Percentiles rank a stretch among this genome's conserved stretches.
Conservation (phyloP, 305 asterid species). For the Ilex paraguariensis region DNA sequence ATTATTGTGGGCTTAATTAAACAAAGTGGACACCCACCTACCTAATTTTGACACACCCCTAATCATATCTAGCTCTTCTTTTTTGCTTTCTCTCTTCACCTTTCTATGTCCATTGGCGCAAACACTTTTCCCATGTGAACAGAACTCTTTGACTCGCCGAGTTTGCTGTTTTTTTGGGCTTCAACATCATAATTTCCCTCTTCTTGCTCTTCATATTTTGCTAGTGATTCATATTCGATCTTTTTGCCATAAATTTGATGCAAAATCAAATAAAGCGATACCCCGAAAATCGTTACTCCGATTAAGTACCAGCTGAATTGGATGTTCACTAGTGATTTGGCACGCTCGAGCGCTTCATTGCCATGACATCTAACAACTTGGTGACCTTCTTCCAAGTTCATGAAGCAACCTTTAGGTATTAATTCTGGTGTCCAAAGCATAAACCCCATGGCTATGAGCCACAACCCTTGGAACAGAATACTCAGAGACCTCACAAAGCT, state of each 20-base stretch:
- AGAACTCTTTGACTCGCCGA: conserved; percentile 15
- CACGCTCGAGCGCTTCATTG: conserved; percentile 51
- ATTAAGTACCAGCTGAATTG: conserved; percentile 54
- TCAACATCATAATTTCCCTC: conserved; percentile 39
- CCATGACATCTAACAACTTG: conserved; percentile 57
- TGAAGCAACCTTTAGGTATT: conserved; percentile 67
- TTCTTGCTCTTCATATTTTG: conserved; percentile 19
- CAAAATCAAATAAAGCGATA: conserved; percentile 35
- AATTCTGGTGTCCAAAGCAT: conserved; percentile 77
- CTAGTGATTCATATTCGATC: conserved; percentile 19
- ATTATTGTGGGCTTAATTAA: conserved; percentile 9
- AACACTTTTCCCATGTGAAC: conserved; percentile 29
- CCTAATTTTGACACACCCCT: neutral
- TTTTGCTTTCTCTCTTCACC: conserved; percentile 14
- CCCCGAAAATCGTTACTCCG: conserved; percentile 24
- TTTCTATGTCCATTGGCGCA: conserved; percentile 33
- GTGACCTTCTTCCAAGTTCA: conserved; percentile 59
- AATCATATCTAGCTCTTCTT: neutral
- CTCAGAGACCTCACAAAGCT: conserved; percentile 59
- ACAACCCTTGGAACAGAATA: conserved; percentile 66
- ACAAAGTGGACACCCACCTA: conserved; percentile 5
- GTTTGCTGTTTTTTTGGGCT: conserved; percentile 39
- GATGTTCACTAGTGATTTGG: conserved; percentile 46
- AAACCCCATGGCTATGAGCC: conserved; percentile 75
- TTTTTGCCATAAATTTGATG: conserved; percentile 21